These are phyloP conservation scores for Phylloporus sp. DNA, from an alignment of 768 basidiomycete genomes.

Conservation along the genomic window DNA sequence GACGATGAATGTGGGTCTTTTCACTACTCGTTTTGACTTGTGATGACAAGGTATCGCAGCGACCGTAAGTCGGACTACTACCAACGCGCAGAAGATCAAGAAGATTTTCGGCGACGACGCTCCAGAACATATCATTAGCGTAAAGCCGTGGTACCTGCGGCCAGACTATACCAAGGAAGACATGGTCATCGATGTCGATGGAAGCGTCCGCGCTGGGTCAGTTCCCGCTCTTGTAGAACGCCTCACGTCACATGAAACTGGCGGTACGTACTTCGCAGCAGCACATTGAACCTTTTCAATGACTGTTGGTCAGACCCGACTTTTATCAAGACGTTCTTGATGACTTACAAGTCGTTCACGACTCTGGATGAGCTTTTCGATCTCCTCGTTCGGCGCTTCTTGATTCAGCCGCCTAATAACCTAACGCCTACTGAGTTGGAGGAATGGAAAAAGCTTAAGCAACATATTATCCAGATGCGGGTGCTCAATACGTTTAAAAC, in stretches of 20 bases:
- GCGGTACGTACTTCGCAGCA: constrained; percentile 48
- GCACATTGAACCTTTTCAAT: neutral
- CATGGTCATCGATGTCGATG: constrained; percentile 81
- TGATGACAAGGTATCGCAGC: constrained; percentile 16
- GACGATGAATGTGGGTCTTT: constrained; percentile 24
- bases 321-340: constrained; percentile 85
- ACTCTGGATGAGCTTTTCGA: constrained; percentile 78
- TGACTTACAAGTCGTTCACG: constrained; percentile 95
- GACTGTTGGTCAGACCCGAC: constrained; percentile 50
- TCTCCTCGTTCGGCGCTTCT: constrained; percentile 74
- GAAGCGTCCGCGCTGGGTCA: constrained; percentile 81
- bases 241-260: constrained; percentile 85
- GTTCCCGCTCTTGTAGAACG: constrained; percentile 82
- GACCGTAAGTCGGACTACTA: constrained; percentile 19
- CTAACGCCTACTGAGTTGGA: constrained; percentile 56
- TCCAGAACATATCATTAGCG: constrained; percentile 42
- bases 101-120: constrained; percentile 62
- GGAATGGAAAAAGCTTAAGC: constrained; percentile 83
- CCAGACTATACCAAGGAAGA: constrained; percentile 76
- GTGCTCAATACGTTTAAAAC: constrained; percentile 88
- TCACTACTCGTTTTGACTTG: neutral
- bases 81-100: constrained; percentile 52
- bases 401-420: constrained; percentile 66
- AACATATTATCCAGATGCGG: constrained; percentile 78
- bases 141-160: constrained; percentile 79